Percentiles rank a stretch among this genome's conserved stretches.
These are phyloP conservation scores for Carnegiea gigantea DNA, from an alignment of 179 eudicot species.

Conservation along the genomic window DNA sequence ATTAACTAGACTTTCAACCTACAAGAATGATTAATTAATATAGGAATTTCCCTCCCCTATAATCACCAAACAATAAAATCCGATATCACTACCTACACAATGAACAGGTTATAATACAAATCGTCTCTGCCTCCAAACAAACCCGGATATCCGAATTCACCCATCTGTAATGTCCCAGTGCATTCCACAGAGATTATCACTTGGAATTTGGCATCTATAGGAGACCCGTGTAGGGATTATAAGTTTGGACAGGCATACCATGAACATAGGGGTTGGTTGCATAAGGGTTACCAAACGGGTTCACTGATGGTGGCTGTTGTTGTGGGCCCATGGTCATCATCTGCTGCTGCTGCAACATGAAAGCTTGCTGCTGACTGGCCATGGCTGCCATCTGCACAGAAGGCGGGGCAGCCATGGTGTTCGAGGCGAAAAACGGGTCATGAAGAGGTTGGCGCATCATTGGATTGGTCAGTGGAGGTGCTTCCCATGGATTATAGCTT, in stretches of 20 bases:
- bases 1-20: conserved; percentile 19
- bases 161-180: neutral
- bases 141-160: conserved; percentile 11
- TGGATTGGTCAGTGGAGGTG: conserved; percentile 41
- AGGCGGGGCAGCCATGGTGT: conserved; percentile 50
- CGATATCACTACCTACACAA: conserved; percentile 33
- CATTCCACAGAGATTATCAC: neutral
- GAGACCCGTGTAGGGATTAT: conserved; percentile 73
- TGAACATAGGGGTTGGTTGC: conserved; percentile 65
- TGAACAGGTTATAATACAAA: conserved; percentile 43
- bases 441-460: conserved; percentile 54
- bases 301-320: conserved; percentile 45
- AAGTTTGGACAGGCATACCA: conserved; percentile 63
- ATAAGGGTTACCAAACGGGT: conserved; percentile 68
- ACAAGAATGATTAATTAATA: conserved; percentile 28
- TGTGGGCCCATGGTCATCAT: conserved; percentile 68
- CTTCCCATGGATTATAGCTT: conserved; percentile 94
- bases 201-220: conserved; percentile 31
- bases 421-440: conserved; percentile 78
- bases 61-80: conserved; percentile 27
- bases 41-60: conserved; percentile 22
- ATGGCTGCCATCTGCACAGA: conserved; percentile 79
- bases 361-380: conserved; percentile 77
- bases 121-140: conserved; percentile 6
- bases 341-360: conserved; percentile 53